Percentiles rank a stretch among this genome's conserved stretches.
phyloP scores from a whole-genome alignment of 345 rosid genomes.

The Geranium brycei region DNA sequence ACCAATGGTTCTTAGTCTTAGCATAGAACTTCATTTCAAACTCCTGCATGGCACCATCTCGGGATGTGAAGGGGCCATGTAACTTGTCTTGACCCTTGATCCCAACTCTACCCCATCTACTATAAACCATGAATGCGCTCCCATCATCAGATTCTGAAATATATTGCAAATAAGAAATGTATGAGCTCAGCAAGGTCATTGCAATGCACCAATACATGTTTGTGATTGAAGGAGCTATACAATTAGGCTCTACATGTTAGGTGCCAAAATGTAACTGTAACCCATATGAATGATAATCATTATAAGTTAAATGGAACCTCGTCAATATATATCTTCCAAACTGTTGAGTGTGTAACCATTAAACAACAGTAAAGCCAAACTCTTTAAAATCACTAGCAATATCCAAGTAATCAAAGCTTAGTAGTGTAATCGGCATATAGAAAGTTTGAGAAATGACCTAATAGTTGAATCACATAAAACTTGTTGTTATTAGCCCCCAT shows the following conservation, averaged over 20 bases:
- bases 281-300: neutral
- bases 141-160: conserved; percentile 63
- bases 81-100: conserved; percentile 67
- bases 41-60: conserved; percentile 35
- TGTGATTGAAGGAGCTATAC: too few species aligned
- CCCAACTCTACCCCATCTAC: conserved; percentile 94
- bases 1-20: conserved; percentile 61
- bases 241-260: too few species aligned
- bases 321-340: too few species aligned
- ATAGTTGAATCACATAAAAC: conserved; percentile 66
- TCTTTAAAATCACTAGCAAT: neutral
- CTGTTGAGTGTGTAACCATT: neutral
- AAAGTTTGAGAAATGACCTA: conserved; percentile 34
- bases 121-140: conserved; percentile 48
- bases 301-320: too few species aligned
- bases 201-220: too few species aligned
- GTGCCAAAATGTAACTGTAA: too few species aligned
- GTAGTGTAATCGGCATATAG: conserved; percentile 1
- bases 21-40: conserved; percentile 53
- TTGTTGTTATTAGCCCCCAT: conserved; percentile 67
- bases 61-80: conserved; percentile 51
- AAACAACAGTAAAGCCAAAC: neutral
- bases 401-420: neutral
- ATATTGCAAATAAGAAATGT: neutral
- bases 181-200: neutral